Evolutionary conservation across 2,329 filamentous ascomycete species (phyloP).

Genomic region (Pleochaeta shiraiana): DNA sequence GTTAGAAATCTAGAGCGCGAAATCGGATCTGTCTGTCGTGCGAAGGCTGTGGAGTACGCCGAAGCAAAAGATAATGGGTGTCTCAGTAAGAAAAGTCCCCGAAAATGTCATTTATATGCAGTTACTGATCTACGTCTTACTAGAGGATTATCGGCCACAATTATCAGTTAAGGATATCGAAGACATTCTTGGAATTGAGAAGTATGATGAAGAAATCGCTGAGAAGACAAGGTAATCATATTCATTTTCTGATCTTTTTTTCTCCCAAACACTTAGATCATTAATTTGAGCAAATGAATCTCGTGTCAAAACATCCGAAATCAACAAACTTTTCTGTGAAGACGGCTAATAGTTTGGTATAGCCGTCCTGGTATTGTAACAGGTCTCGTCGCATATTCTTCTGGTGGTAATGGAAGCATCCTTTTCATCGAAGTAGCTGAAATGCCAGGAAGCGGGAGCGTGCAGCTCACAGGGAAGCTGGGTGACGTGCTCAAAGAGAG

Average conservation of each 20-base stretch:
- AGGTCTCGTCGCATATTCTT: constrained; percentile 83
- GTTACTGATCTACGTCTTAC: constrained; percentile 6
- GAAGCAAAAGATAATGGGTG: constrained; percentile 57
- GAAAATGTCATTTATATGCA: background rate
- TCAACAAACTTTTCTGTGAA: constrained; percentile 4
- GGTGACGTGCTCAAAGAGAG: constrained; percentile 95
- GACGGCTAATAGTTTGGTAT: constrained; percentile 5
- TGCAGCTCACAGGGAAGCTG: constrained; percentile 90
- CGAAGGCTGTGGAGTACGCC: constrained; percentile 87
- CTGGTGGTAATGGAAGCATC: constrained; percentile 83
- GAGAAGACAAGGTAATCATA: constrained; percentile 37
- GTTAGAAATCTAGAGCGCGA: constrained; percentile 94
- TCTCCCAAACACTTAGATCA: too few species aligned
- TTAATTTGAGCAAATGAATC: too few species aligned
- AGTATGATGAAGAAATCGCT: constrained; percentile 87
- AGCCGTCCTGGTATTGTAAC: constrained; percentile 81
- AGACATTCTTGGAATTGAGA: constrained; percentile 75
- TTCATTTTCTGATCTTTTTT: constrained; percentile 5
- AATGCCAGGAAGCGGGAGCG: constrained; percentile 80
- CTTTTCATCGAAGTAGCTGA: constrained; percentile 96
- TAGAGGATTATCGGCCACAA: constrained; percentile 45
- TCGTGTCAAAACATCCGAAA: too few species aligned
- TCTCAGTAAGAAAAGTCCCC: constrained; percentile 19
- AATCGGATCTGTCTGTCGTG: constrained; percentile 80
- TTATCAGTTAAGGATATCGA: constrained; percentile 69